Conservation (phyloP, 352 stramenopile species). For the Paralagenidium karlingii region DNA sequence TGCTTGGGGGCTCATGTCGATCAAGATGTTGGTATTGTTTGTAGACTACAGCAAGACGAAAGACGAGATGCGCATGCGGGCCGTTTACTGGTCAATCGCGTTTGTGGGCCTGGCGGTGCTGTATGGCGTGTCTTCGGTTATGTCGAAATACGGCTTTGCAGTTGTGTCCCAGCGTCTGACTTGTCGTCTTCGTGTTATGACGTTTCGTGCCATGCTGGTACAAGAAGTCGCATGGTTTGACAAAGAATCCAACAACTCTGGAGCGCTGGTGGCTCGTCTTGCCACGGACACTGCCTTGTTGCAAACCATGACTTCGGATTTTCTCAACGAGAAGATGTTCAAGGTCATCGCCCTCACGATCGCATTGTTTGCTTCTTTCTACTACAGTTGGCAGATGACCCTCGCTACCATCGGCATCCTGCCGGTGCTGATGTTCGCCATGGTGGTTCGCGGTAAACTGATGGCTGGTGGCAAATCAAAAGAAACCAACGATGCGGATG, state of each 20-base stretch:
- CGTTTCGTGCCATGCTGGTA: conserved; percentile 42
- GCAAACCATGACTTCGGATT: conserved; percentile 59
- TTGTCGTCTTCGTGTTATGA: conserved; percentile 19
- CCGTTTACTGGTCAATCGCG: conserved; percentile 16
- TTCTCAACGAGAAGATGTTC: conserved; percentile 40
- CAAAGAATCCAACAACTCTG: conserved; percentile 48
- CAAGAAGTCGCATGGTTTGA: conserved; percentile 83
- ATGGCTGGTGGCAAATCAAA: conserved; percentile 22
- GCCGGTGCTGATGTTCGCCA: conserved; percentile 24
- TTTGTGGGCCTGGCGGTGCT: conserved; percentile 27
- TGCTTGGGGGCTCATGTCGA: conserved; percentile 29
- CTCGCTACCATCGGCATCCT: conserved; percentile 36
- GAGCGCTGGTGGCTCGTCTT: conserved; percentile 46
- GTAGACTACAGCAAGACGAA: conserved; percentile 22
- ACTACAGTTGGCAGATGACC: conserved; percentile 31
- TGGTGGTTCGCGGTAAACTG: conserved; percentile 21
- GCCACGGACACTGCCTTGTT: conserved; percentile 61
- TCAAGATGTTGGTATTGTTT: conserved; percentile 38
- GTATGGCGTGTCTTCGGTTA: conserved; percentile 21
- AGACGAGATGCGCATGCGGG: conserved; percentile 21
- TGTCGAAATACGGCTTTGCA: conserved; percentile 40
- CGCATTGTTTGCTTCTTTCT: conserved; percentile 18
- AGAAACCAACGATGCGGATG: conserved; percentile 26
- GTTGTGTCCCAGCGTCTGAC: conserved; percentile 33
- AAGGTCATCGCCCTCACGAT: conserved; percentile 14